Evolutionary conservation across 768 basidiomycete species (phyloP).

Genomic region (Gloeopeniophorella convolvens): DNA sequence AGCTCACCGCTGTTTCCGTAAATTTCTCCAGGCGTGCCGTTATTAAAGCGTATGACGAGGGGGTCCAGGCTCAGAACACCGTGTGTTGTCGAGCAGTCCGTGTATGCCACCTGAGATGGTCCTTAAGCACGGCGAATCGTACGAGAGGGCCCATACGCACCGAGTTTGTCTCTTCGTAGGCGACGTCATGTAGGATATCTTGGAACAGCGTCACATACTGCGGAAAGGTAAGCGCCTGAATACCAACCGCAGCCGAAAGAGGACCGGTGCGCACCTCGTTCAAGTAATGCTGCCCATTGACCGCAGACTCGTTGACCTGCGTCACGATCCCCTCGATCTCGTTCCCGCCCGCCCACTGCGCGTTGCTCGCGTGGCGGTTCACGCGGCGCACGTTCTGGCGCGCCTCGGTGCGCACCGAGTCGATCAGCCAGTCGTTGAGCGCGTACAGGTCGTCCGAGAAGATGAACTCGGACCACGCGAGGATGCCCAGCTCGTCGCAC

Average conservation of each 20-base stretch:
- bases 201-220: constrained; percentile 48
- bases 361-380: constrained; percentile 51
- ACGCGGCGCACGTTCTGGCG: constrained; percentile 50
- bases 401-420: constrained; percentile 47
- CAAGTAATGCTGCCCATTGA: constrained; percentile 42
- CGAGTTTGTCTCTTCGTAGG: constrained; percentile 44
- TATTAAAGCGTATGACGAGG: constrained; percentile 43
- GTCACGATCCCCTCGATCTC: constrained; percentile 52
- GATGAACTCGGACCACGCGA: constrained; percentile 57
- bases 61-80: constrained; percentile 54
- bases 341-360: constrained; percentile 56
- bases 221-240: not conserved
- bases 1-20: constrained; percentile 49
- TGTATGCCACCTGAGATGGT: constrained; percentile 42
- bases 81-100: constrained; percentile 52
- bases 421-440: constrained; percentile 46
- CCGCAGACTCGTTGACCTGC: constrained; percentile 28
- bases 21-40: constrained; percentile 45
- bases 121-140: not conserved
- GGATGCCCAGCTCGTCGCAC: constrained; percentile 54
- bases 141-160: no score
- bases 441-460: constrained; percentile 53
- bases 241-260: not conserved
- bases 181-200: constrained; percentile 43
- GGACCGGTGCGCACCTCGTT: constrained; percentile 35